These are phyloP conservation scores for Didymella sp. DNA, from an alignment of 2,329 filamentous ascomycete genomes.

Conservation along the genomic window DNA sequence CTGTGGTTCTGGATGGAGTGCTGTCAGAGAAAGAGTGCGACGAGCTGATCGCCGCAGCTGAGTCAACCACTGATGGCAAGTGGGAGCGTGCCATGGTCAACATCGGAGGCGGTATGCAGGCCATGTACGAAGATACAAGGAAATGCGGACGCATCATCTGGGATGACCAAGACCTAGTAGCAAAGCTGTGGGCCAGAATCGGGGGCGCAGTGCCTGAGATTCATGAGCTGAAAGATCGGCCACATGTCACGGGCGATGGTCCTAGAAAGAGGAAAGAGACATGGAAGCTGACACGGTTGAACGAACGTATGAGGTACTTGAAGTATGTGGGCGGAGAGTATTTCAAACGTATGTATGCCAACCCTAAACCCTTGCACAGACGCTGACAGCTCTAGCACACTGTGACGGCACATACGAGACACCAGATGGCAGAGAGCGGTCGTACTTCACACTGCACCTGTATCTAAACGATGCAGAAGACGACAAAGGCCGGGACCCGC, in stretches of 20 bases:
- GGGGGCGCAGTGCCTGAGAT: constrained; percentile 58
- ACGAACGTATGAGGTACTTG: constrained; percentile 77
- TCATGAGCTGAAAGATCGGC: constrained; percentile 48
- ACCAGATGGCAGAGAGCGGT: constrained; percentile 58
- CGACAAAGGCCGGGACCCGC: constrained; percentile 39
- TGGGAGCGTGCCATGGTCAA: constrained; percentile 77
- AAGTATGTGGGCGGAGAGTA: constrained; percentile 75
- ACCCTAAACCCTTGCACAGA: background rate
- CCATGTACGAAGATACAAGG: constrained; percentile 63
- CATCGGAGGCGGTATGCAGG: constrained; percentile 67
- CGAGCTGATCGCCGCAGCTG: constrained; percentile 38
- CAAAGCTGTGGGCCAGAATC: constrained; percentile 67
- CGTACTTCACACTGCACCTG: constrained; percentile 63
- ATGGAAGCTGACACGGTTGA: constrained; percentile 61
- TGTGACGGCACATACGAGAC: constrained; percentile 71
- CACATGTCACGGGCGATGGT: constrained; percentile 55
- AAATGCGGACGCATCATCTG: constrained; percentile 80
- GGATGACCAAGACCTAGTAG: constrained; percentile 68
- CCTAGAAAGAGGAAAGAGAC: constrained; percentile 53
- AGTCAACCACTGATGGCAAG: constrained; percentile 41
- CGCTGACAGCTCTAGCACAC: constrained; percentile 59
- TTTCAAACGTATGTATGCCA: constrained; percentile 61
- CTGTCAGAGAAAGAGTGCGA: constrained; percentile 68
- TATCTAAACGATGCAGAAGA: constrained; percentile 59
- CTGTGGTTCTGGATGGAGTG: constrained; percentile 69